Evolutionary conservation across 179 eudicot species (phyloP).

Genomic region (Gypsophila paniculata): DNA sequence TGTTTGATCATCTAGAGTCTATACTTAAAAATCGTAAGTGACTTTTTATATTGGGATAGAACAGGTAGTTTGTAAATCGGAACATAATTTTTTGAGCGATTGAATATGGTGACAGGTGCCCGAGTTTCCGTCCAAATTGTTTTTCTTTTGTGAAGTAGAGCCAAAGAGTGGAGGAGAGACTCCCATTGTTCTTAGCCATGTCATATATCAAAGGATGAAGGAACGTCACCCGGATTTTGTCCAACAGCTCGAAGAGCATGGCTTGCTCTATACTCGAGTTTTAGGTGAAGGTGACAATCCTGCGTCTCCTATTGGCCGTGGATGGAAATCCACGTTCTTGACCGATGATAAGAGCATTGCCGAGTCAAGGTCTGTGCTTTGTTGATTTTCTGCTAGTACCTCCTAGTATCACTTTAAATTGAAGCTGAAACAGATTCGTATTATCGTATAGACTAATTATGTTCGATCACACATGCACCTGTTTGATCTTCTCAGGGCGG

Average conservation of each 20-base stretch:
- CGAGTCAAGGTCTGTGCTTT: constrained; percentile 53
- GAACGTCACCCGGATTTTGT: constrained; percentile 70
- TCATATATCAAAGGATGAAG: constrained; percentile 75
- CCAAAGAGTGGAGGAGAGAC: constrained; percentile 88
- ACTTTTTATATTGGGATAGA: no score
- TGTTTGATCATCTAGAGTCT: background rate
- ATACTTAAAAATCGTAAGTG: background rate
- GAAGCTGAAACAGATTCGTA: no score
- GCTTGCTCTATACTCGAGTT: constrained; percentile 67
- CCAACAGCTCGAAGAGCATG: constrained; percentile 57
- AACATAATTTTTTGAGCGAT: background rate
- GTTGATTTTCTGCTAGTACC: background rate
- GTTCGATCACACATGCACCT: background rate
- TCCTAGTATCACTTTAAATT: no score
- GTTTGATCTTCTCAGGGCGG: constrained; percentile 49
- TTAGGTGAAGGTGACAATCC: constrained; percentile 84
- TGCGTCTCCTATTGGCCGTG: constrained; percentile 74
- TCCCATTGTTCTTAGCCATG: constrained; percentile 83
- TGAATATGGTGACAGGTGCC: constrained; percentile 47
- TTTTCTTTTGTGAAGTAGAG: constrained; percentile 87
- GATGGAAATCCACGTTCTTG: constrained; percentile 84
- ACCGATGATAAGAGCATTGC: constrained; percentile 65
- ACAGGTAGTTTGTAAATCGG: no score
- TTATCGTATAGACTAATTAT: no score
- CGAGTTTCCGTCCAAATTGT: constrained; percentile 75